phyloP scores from a whole-genome alignment of 768 basidiomycete genomes.

The Crepidotus variabilis region DNA sequence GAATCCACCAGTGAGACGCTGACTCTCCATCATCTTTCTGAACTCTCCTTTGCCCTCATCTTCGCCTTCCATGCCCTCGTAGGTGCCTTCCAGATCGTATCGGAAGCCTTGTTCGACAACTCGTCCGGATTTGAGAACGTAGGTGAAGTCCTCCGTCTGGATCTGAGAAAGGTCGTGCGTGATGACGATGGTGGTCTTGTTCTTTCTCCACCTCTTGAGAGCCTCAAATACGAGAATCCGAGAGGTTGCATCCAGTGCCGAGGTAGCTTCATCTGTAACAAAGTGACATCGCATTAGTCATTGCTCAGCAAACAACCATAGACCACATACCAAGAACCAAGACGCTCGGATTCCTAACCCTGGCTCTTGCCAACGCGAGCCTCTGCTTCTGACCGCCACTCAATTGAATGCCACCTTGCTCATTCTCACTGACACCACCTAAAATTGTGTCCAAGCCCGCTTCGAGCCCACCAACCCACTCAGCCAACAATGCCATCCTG shows the following conservation, averaged over 20 bases:
- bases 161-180: conserved; percentile 95
- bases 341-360: conserved; percentile 80
- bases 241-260: conserved; percentile 82
- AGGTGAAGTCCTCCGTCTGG: conserved; percentile 74
- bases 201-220: conserved; percentile 59
- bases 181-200: conserved; percentile 89
- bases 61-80: conserved; percentile 14
- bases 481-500: conserved; percentile 79
- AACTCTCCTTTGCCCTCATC: conserved; percentile 57
- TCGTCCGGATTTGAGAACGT: conserved; percentile 78
- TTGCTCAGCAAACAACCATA: neutral
- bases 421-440: conserved; percentile 35
- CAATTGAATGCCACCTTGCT: conserved; percentile 55
- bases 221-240: conserved; percentile 82
- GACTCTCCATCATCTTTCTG: conserved; percentile 58
- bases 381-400: conserved; percentile 94
- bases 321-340: conserved; percentile 78
- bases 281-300: conserved; percentile 42
- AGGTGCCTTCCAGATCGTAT: conserved; percentile 59
- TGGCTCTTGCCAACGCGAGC: conserved; percentile 83
- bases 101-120: conserved; percentile 90
- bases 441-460: conserved; percentile 84
- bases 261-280: conserved; percentile 72
- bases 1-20: conserved; percentile 50
- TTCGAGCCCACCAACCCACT: conserved; percentile 81